Conservation (phyloP, 805 yeast species). For the Lipomyces lipofer region DNA sequence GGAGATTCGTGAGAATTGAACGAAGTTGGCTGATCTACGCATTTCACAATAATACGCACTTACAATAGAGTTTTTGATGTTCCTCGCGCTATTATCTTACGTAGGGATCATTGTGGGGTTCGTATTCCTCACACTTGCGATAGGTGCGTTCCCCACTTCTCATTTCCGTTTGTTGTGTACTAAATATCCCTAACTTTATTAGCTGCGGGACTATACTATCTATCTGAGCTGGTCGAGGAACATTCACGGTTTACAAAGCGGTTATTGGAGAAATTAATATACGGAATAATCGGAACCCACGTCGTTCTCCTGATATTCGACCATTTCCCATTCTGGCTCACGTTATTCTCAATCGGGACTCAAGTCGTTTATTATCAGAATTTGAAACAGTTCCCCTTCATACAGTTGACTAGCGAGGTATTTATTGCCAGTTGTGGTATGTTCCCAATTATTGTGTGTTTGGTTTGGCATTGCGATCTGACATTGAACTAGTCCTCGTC, state of each 20-base stretch:
- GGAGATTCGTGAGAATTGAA: no score
- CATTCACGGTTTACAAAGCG: slow-evolving; percentile 82
- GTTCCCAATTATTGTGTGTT: slow-evolving; percentile 19
- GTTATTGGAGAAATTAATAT: slow-evolving; percentile 63
- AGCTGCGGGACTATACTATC: slow-evolving; percentile 90
- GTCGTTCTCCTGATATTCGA: slow-evolving; percentile 68
- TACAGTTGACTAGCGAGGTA: slow-evolving; percentile 66
- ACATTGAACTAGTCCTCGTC: slow-evolving; percentile 51
- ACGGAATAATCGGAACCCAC: slow-evolving; percentile 56
- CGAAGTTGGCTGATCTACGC: no score
- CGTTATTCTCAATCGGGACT: slow-evolving; percentile 66
- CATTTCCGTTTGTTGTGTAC: slow-evolving; percentile 36
- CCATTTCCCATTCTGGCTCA: slow-evolving; percentile 70
- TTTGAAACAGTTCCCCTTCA: slow-evolving; percentile 78
- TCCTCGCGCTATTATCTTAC: slow-evolving; percentile 58
- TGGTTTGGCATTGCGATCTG: no score
- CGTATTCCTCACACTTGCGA: slow-evolving; percentile 55
- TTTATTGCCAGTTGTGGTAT: slow-evolving; percentile 65
- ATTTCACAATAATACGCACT: no score
- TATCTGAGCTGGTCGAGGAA: slow-evolving; percentile 91
- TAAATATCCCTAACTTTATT: no score
- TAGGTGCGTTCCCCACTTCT: slow-evolving; percentile 34
- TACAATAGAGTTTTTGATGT: no score
- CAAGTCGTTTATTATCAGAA: slow-evolving; percentile 76
- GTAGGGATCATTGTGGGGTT: slow-evolving; percentile 65